Percentiles rank a stretch among this genome's conserved stretches.
phyloP scores from a whole-genome alignment of 768 basidiomycete species.

The Heimioporus sp. region DNA sequence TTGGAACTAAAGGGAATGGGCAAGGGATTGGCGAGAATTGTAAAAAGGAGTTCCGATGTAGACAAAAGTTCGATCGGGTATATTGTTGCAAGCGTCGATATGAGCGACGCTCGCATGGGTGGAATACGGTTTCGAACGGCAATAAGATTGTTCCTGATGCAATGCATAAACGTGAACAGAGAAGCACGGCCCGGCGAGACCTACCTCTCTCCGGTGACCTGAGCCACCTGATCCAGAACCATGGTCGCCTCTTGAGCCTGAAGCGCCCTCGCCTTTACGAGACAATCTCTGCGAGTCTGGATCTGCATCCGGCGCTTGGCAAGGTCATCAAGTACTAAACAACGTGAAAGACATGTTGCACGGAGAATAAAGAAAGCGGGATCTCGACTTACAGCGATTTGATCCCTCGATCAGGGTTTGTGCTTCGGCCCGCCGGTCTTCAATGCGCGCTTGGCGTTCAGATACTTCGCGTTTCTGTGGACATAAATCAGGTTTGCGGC shows the following conservation, averaged over 20 bases:
- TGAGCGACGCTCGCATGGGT: constrained; percentile 57
- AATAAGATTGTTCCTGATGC: constrained; percentile 44
- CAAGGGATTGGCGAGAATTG: constrained; percentile 83
- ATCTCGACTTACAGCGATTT: constrained; percentile 43
- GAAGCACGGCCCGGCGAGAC: constrained; percentile 7
- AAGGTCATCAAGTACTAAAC: constrained; percentile 44
- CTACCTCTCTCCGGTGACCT: constrained; percentile 41
- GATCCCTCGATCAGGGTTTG: constrained; percentile 41
- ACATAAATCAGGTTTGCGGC: constrained; percentile 23
- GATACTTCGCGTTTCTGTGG: constrained; percentile 65
- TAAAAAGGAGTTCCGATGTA: constrained; percentile 83
- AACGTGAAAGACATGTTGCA: constrained; percentile 10
- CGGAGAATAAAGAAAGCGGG: constrained; percentile 21
- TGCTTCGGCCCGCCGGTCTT: constrained; percentile 45
- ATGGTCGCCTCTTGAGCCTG: constrained; percentile 31
- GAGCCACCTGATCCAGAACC: constrained; percentile 29
- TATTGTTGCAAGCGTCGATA: constrained; percentile 70
- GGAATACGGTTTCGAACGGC: constrained; percentile 49
- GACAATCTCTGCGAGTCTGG: constrained; percentile 43
- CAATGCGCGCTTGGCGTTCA: constrained; percentile 58
- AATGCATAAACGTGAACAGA: constrained; percentile 14
- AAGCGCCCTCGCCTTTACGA: constrained; percentile 42
- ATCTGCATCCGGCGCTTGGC: constrained; percentile 44
- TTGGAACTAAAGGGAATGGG: constrained; percentile 76
- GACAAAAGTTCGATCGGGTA: constrained; percentile 90